Evolutionary conservation across 352 stramenopile genomes (phyloP).

Genomic region (Pythium volutum): DNA sequence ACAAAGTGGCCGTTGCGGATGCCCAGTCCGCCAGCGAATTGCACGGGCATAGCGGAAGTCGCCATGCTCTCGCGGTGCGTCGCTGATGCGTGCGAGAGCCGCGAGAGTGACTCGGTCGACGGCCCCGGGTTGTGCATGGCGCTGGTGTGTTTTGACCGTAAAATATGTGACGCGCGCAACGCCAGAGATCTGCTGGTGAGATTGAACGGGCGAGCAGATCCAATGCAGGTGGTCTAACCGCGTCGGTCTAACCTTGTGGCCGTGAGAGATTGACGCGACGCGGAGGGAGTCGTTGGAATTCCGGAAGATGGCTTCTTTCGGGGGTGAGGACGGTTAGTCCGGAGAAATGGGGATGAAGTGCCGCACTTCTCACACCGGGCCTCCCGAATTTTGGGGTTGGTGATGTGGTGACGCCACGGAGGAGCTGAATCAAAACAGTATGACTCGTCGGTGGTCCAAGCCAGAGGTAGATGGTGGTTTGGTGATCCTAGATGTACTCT

Average conservation of each 20-base stretch:
- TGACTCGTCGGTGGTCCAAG: neutral
- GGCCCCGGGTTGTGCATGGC: neutral
- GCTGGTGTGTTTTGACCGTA: neutral
- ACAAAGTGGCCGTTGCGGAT: constrained; percentile 77
- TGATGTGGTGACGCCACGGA: constrained; percentile 9
- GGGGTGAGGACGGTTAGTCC: neutral
- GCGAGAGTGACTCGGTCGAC: constrained; percentile 5
- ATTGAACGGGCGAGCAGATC: neutral
- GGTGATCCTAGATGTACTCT: neutral
- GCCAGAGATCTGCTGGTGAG: neutral
- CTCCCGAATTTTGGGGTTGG: neutral
- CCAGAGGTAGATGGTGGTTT: neutral
- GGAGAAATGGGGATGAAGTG: too few species aligned
- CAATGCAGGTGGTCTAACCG: too few species aligned
- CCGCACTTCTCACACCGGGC: too few species aligned
- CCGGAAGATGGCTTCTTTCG: neutral
- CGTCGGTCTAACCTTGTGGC: neutral
- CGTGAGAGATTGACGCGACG: neutral
- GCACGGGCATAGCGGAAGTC: neutral
- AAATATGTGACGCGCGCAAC: constrained; percentile 4
- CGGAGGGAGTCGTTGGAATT: too few species aligned
- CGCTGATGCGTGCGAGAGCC: constrained; percentile 14
- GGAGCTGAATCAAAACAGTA: constrained; percentile 1
- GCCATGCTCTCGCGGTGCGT: constrained; percentile 2
- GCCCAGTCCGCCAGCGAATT: constrained; percentile 26